phyloP scores from a whole-genome alignment of 768 basidiomycete genomes.

The Postia placenta region DNA sequence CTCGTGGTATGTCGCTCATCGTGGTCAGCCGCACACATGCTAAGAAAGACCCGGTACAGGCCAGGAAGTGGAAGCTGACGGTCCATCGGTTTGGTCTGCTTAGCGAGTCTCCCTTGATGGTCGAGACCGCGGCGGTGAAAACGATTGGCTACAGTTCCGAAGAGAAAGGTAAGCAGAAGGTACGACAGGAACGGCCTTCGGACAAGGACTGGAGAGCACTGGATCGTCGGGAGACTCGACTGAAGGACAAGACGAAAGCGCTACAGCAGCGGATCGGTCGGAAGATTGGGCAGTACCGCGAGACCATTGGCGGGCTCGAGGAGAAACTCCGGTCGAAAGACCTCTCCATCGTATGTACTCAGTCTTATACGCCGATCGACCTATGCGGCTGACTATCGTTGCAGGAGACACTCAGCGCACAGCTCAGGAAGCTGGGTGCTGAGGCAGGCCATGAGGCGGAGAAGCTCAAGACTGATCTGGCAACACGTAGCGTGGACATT shows the following conservation, averaged over 20 bases:
- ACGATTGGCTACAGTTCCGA: neutral
- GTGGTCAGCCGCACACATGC: too few relatives aligned
- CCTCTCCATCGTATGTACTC: neutral
- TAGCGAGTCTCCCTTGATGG: too few relatives aligned
- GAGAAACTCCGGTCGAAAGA: neutral
- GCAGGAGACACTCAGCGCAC: neutral
- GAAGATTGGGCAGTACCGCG: neutral
- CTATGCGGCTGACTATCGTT: too few relatives aligned
- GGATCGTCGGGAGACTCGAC: neutral
- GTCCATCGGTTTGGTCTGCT: too few relatives aligned
- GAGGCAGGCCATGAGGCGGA: neutral
- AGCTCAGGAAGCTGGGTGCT: neutral
- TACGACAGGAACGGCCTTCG: neutral
- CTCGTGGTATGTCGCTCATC: neutral
- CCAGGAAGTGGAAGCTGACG: too few relatives aligned
- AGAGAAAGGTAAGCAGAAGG: neutral
- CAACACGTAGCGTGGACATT: neutral
- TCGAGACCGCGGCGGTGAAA: neutral
- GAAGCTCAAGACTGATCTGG: neutral
- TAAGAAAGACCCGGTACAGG: too few relatives aligned
- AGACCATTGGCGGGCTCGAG: neutral
- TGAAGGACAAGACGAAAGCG: neutral
- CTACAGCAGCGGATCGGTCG: neutral
- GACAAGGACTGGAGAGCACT: neutral
- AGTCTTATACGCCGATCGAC: neutral